phyloP scores from a whole-genome alignment of 2,329 filamentous ascomycete genomes.

The Alternaria triticina region DNA sequence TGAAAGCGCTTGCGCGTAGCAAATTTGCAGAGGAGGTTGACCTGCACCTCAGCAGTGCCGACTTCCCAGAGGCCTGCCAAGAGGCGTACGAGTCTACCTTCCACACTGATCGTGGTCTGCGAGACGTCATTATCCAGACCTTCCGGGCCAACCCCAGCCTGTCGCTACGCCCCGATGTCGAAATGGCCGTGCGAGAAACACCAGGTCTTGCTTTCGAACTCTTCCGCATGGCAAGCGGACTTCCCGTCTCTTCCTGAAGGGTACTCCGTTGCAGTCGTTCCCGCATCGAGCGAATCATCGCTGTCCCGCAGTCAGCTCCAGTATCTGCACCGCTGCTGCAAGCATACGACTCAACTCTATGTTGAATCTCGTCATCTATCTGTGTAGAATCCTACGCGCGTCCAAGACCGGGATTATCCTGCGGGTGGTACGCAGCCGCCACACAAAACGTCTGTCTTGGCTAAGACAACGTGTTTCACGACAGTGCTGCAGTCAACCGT shows the following conservation, averaged over 20 bases:
- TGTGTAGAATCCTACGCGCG: not conserved
- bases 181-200: conserved; percentile 52
- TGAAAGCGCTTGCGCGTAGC: conserved; percentile 54
- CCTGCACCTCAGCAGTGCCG: conserved; percentile 52
- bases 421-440: not conserved
- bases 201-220: conserved; percentile 57
- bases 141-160: conserved; percentile 56
- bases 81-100: conserved; percentile 58
- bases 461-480: conserved; percentile 4
- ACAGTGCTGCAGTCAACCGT: conserved; percentile 2
- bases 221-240: conserved; percentile 55
- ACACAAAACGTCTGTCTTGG: not conserved
- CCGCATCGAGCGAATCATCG: not conserved
- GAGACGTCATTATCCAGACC: conserved; percentile 55
- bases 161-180: conserved; percentile 55
- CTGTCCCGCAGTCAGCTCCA: not conserved
- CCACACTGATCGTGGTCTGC: conserved; percentile 57
- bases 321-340: not conserved
- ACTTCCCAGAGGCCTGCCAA: conserved; percentile 56
- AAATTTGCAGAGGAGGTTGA: conserved; percentile 57
- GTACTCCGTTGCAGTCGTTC: not conserved
- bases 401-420: not conserved
- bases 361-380: not conserved
- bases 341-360: not conserved
- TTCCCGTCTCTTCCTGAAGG: conserved; percentile 48